Evolutionary conservation across 2,329 filamentous ascomycete genomes (phyloP), one percentile per base, ranked within the genome.

Genomic region (Penicillium sp.): DNA sequence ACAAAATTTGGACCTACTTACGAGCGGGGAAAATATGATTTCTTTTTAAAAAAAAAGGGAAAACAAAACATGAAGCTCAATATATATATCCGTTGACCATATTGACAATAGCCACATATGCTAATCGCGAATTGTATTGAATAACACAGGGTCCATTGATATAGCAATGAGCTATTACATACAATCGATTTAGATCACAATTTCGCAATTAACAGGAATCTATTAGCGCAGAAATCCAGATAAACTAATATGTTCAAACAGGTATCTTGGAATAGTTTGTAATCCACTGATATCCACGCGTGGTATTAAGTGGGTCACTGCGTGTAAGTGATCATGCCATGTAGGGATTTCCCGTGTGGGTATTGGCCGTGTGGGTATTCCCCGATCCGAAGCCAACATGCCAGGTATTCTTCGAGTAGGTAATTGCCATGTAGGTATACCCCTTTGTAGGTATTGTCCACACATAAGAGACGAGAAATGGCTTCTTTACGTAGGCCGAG

Each of bases 281-380:
- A 25, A 29, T 13, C 35, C 48, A 41, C 3, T 31, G 13, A 19
- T 33, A 52, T 44, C 15, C 6, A n/a, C 13, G 27, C 27, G 49
- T 52, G 49, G 49, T 4, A 6, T 3, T 43, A 44, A 43, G 29
- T 52, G 19, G 49, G 17, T 15, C 38, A 21, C 13, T 4, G 8
- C 27, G 38, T 52, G 38, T 12, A 53, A 23, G 19, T 38, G 35
- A 15, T 4, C 6, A 9, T 6, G 7, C n/a, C 41, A 36, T 53
- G 61, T 63, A 58, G 62, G 62, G 48, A 61, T 53, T 52, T 19
- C 21, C 59, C 60, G 39, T 55, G 61, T 61, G 36, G 59, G 59
- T 49, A 63, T 55, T 58, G 7, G 6, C 62, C 58, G 21, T 48
- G 45, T 59, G 49, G 60, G 57, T 49, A 49, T 42, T 53, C 8